These are phyloP conservation scores for Saccharum officinarum DNA, from an alignment of 176 grass and related monocot genomes.

Conservation along the genomic window DNA sequence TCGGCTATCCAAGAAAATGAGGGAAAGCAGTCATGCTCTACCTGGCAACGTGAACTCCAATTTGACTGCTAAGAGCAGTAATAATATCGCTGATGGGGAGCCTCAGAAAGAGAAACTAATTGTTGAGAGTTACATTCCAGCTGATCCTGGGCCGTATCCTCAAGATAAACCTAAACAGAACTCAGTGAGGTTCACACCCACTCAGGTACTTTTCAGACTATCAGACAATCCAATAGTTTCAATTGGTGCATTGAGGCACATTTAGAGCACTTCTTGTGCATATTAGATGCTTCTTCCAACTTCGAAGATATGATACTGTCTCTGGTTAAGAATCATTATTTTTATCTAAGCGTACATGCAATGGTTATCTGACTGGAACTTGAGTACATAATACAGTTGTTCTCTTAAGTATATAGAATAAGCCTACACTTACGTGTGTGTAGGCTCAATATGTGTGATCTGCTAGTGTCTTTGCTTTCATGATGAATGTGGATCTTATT, in stretches of 20 bases:
- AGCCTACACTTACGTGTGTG: neutral
- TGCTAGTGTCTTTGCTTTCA: neutral
- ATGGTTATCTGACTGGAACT: neutral
- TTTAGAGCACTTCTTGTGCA: constrained; percentile 22
- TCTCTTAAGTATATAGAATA: neutral
- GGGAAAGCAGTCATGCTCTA: constrained; percentile 68
- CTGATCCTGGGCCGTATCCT: constrained; percentile 95
- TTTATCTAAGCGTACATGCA: neutral
- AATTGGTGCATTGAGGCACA: constrained; percentile 3
- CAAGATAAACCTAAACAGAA: constrained; percentile 99
- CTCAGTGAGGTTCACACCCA: constrained; percentile 92
- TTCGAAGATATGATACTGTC: neutral
- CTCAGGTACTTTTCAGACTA: constrained; percentile 65
- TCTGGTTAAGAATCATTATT: neutral
- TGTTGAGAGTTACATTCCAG: constrained; percentile 80
- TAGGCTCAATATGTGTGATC: neutral
- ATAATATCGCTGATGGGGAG: constrained; percentile 37
- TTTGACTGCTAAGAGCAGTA: constrained; percentile 19
- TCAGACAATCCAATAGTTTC: constrained; percentile 20
- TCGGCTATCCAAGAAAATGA: constrained; percentile 78
- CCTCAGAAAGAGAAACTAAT: constrained; percentile 71
- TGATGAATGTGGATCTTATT: constrained; percentile 20
- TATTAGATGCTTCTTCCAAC: neutral
- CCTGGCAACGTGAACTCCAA: constrained; percentile 61
- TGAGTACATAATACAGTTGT: neutral